Evolutionary conservation across 495 filamentous ascomycete species (phyloP), one percentile per base, ranked within the genome.

Genomic region (Margaritispora aquatica): DNA sequence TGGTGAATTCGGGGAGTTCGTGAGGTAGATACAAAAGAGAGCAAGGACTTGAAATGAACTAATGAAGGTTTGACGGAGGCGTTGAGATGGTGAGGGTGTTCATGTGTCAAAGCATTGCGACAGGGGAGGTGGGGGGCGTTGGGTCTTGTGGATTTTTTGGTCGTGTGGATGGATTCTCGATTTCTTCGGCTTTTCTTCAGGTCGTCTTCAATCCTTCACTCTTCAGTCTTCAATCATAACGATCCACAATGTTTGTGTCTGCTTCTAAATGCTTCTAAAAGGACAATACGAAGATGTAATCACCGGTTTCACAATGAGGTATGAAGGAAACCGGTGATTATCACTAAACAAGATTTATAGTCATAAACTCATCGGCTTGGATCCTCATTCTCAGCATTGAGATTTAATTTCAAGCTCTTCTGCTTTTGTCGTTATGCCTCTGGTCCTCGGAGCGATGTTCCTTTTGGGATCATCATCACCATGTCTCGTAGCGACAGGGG

Each of bases 321-420:
- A n/a, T n/a, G n/a, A n/a, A n/a, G n/a, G n/a, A n/a, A n/a, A n/a
- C n/a, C n/a, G n/a, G n/a, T n/a, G n/a, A n/a, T n/a, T n/a, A n/a
- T n/a, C n/a, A n/a, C n/a, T n/a, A n/a, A n/a, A n/a, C n/a, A n/a
- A n/a, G n/a, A n/a, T n/a, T n/a, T n/a, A n/a, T n/a, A n/a, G n/a
- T n/a, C n/a, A n/a, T n/a, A n/a, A n/a, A n/a, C n/a, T n/a, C n/a
- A n/a, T n/a, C n/a, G n/a, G n/a, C n/a, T n/a, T n/a, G n/a, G n/a
- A n/a, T n/a, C n/a, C n/a, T n/a, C n/a, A n/a, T n/a, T n/a, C n/a
- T 5, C 20, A 55, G 53, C 53, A 55, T 55, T 44, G 53, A 24
- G 53, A 26, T 0, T 46, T 26, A 55, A 44, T 55, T 46, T 55
- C n/a, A n/a, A 41, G 24, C 23, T 41, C 4, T 22, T 38, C 47